Conservation (phyloP, 2,329 filamentous ascomycete genomes). For the Coniella lustricola region DNA sequence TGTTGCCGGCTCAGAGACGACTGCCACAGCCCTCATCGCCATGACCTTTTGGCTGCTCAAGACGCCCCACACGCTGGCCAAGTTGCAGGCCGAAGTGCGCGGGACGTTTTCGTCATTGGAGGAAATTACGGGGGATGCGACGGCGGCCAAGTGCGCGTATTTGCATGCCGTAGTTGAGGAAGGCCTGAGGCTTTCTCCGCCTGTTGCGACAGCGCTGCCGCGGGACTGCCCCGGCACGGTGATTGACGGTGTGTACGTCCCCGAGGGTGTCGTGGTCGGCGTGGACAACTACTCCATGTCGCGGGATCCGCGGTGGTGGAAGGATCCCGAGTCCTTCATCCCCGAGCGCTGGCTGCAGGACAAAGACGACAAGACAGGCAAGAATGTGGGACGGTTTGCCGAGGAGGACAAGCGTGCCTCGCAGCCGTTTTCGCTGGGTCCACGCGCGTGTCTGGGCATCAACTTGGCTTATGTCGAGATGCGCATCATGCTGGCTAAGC, state of each 20-base stretch:
- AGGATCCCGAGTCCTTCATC: constrained; percentile 6
- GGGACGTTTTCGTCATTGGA: neutral
- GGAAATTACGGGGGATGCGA: neutral
- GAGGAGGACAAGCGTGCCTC: constrained; percentile 21
- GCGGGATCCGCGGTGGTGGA: constrained; percentile 11
- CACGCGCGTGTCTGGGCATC: constrained; percentile 13
- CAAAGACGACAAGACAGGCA: too few species aligned
- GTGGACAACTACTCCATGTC: constrained; percentile 6
- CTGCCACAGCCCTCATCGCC: neutral
- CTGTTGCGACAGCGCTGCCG: constrained; percentile 8
- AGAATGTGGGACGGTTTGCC: constrained; percentile 6
- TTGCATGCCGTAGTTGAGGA: constrained; percentile 3
- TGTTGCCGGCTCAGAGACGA: neutral
- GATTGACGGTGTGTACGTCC: constrained; percentile 15
- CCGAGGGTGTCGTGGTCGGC: constrained; percentile 4
- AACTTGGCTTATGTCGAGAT: constrained; percentile 25
- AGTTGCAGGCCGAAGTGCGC: neutral
- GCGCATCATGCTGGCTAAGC: constrained; percentile 22
- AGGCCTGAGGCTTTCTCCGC: constrained; percentile 6
- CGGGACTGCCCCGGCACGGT: constrained; percentile 13
- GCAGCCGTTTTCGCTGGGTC: constrained; percentile 23
- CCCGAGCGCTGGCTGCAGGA: constrained; percentile 15
- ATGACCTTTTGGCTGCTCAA: neutral
- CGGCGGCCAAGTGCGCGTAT: constrained; percentile 3
- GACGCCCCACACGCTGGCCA: neutral